Percentiles rank a stretch among this genome's conserved stretches.
Conservation (phyloP, 176 grass and related monocot species). For the Saccharum spontaneum region DNA sequence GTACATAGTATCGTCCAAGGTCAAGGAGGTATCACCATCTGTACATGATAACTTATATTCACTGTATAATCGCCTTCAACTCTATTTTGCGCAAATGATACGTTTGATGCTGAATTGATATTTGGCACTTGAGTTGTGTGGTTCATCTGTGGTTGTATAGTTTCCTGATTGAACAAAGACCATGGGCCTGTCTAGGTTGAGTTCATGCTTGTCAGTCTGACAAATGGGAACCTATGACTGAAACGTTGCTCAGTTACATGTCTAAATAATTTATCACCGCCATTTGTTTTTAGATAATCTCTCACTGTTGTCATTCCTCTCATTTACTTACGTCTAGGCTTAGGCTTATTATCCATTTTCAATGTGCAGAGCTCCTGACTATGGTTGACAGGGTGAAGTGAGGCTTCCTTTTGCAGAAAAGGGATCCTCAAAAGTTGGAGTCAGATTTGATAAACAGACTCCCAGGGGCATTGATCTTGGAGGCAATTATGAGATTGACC, state of each 20-base stretch:
- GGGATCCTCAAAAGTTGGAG: constrained; percentile 78
- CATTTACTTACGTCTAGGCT: background rate
- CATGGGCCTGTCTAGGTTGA: background rate
- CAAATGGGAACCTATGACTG: background rate
- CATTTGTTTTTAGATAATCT: no score
- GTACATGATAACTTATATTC: background rate
- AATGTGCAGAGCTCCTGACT: constrained; percentile 66
- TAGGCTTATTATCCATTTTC: constrained; percentile 11
- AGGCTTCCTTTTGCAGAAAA: constrained; percentile 92
- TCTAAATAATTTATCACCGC: background rate
- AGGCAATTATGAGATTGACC: constrained; percentile 68
- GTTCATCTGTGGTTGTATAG: background rate
- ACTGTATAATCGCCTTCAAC: background rate
- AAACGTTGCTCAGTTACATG: background rate
- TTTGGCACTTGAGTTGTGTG: background rate
- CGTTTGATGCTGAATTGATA: background rate
- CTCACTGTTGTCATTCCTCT: no score
- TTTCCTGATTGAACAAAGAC: constrained; percentile 8
- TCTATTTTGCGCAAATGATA: background rate
- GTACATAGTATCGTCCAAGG: background rate
- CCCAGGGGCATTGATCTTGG: constrained; percentile 38
- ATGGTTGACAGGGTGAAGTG: constrained; percentile 78
- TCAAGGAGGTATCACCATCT: background rate
- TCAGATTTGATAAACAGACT: constrained; percentile 83
- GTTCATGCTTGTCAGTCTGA: background rate